phyloP scores from a whole-genome alignment of 495 filamentous ascomycete species.

The Aspergillus bertholletiae region DNA sequence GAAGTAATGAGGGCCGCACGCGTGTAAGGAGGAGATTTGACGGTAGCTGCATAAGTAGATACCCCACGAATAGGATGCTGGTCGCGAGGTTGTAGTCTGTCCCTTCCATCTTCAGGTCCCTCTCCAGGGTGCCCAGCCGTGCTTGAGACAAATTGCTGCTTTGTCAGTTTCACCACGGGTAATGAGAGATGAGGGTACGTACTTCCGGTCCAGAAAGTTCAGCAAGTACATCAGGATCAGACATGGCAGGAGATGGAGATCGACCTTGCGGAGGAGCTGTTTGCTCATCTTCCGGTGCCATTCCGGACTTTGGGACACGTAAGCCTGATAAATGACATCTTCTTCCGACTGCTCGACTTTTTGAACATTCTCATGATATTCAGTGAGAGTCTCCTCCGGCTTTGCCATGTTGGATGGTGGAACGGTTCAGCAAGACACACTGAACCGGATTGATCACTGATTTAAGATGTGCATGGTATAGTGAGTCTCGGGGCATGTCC shows the following conservation, averaged over 20 bases:
- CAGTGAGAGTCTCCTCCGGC: background rate
- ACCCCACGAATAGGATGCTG: conserved; percentile 70
- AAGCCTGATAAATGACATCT: conserved; percentile 30
- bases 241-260: conserved; percentile 56
- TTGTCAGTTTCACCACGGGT: background rate
- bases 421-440: no score
- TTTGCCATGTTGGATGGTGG: background rate
- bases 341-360: conserved; percentile 16
- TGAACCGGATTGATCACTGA: no score
- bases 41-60: conserved; percentile 55
- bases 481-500: no score
- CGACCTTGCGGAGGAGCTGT: conserved; percentile 57
- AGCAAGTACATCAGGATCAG: conserved; percentile 71
- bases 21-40: conserved; percentile 58
- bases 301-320: conserved; percentile 26
- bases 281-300: conserved; percentile 34
- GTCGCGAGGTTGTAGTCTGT: conserved; percentile 54
- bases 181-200: background rate
- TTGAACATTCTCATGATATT: conserved; percentile 7
- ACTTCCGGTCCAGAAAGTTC: conserved; percentile 74
- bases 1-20: conserved; percentile 29
- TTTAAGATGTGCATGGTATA: no score
- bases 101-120: conserved; percentile 43
- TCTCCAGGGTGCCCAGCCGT: conserved; percentile 41
- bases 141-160: conserved; percentile 32